Conservation (phyloP, 1,284 basidiomycete species). For the Cutaneotrichosporon dermatis region DNA sequence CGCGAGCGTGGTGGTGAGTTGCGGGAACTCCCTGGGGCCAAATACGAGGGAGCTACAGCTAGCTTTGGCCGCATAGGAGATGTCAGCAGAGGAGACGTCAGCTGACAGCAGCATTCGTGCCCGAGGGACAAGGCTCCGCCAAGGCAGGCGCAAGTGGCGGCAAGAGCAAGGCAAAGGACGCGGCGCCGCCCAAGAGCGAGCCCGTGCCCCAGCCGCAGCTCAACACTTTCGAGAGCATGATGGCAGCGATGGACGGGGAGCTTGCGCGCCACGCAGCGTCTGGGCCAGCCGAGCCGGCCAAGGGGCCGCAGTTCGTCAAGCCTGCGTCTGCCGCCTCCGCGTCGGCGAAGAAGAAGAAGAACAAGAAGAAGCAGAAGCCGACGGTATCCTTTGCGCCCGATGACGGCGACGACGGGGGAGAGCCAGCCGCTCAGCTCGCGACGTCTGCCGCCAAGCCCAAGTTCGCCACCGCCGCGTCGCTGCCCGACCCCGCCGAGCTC, state of each 20-base stretch:
- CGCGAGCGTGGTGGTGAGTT: slow-evolving; percentile 56
- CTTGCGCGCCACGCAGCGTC: slow-evolving; percentile 49
- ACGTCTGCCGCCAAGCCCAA: neutral
- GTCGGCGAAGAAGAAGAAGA: slow-evolving; percentile 7
- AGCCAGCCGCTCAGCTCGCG: too few species aligned
- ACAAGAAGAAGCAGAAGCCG: neutral
- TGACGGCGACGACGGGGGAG: neutral
- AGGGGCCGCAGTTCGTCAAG: neutral
- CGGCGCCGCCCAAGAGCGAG: neutral
- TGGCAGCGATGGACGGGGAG: slow-evolving; percentile 88
- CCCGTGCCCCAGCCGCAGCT: slow-evolving; percentile 57
- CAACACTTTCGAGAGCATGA: slow-evolving; percentile 88
- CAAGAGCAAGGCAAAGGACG: neutral
- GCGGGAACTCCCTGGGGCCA: too few species aligned
- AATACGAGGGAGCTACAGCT: too few species aligned
- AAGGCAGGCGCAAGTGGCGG: neutral
- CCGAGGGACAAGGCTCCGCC: neutral
- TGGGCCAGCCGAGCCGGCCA: neutral
- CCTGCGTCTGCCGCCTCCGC: neutral
- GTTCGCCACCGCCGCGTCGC: slow-evolving; percentile 6
- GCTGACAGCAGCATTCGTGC: slow-evolving; percentile 15
- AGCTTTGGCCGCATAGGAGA: too few species aligned
- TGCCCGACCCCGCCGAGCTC: slow-evolving; percentile 47
- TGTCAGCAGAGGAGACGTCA: too few species aligned
- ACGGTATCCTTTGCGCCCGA: neutral